phyloP scores from a whole-genome alignment of 495 filamentous ascomycete genomes.

The Neurospora sublineolata region DNA sequence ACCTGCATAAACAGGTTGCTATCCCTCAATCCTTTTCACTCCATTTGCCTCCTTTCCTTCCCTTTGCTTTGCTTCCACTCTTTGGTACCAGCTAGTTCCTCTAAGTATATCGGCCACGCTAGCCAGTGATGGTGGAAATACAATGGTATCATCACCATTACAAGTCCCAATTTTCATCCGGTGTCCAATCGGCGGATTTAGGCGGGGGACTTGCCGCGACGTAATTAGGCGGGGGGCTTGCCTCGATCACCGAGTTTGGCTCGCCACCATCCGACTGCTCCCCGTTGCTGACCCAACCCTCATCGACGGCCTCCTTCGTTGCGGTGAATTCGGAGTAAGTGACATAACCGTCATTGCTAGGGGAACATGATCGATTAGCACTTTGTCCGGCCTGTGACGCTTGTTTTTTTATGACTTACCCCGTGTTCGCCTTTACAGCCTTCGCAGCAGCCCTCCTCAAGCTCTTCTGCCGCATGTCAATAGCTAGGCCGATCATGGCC shows the following conservation, averaged over 20 bases:
- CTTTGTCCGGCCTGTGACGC: neutral
- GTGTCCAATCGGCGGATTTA: too few species aligned
- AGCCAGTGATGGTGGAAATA: neutral
- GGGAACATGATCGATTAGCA: neutral
- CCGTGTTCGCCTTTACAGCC: neutral
- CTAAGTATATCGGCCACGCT: neutral
- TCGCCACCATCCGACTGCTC: slow-evolving; percentile 23
- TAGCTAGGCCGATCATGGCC: slow-evolving; percentile 56
- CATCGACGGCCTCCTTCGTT: slow-evolving; percentile 11
- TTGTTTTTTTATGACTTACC: neutral
- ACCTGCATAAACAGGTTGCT: neutral
- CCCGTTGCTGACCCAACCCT: slow-evolving; percentile 18
- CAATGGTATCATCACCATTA: neutral
- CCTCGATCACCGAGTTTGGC: neutral
- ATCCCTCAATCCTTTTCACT: neutral
- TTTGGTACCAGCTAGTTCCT: neutral
- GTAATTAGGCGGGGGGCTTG: neutral
- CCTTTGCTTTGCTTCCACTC: neutral
- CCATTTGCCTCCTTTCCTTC: neutral
- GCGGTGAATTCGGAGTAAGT: slow-evolving; percentile 5
- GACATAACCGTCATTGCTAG: neutral
- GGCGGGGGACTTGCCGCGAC: neutral
- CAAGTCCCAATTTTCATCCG: neutral
- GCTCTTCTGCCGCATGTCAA: slow-evolving; percentile 26
- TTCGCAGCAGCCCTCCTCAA: neutral